Percentiles rank a stretch among this genome's conserved stretches.
Evolutionary conservation across 2,329 filamentous ascomycete species (phyloP).

Genomic region (Fusarium piperis): DNA sequence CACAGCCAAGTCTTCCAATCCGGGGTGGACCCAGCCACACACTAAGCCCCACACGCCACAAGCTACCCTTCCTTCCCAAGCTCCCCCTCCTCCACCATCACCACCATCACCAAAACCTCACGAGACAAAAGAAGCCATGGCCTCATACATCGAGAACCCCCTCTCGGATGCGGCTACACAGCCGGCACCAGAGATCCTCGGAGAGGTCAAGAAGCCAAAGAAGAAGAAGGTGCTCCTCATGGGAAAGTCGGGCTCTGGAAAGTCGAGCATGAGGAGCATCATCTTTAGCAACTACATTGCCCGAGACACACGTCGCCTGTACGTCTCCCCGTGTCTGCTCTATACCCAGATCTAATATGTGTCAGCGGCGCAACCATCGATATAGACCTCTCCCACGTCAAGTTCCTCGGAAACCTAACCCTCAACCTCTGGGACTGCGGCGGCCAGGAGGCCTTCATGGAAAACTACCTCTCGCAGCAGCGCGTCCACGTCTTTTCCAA

Average conservation of each 20-base stretch:
- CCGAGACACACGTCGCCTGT: conserved; percentile 89
- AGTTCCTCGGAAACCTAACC: conserved; percentile 97
- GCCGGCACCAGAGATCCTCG: conserved; percentile 51
- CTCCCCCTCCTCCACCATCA: neutral
- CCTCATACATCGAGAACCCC: conserved; percentile 47
- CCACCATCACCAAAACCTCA: neutral
- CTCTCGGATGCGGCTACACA: conserved; percentile 39
- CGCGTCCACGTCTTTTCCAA: conserved; percentile 96
- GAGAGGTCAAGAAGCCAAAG: conserved; percentile 73
- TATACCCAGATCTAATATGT: neutral
- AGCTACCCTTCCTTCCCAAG: neutral
- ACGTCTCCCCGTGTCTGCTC: conserved; percentile 40
- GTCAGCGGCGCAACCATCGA: conserved; percentile 89
- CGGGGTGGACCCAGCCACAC: neutral
- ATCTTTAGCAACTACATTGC: conserved; percentile 99
- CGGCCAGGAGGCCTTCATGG: conserved; percentile 98
- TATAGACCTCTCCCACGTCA: conserved; percentile 97
- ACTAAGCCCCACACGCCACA: neutral
- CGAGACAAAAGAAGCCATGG: conserved; percentile 36
- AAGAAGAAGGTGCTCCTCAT: conserved; percentile 89
- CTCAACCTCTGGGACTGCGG: conserved; percentile 99
- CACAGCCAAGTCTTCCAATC: neutral
- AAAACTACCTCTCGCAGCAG: conserved; percentile 96
- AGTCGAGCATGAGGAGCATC: conserved; percentile 98
- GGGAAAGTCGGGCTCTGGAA: conserved; percentile 97